Conservation (phyloP, 164 flowering plant genomes). For the Saururus chinensis region DNA sequence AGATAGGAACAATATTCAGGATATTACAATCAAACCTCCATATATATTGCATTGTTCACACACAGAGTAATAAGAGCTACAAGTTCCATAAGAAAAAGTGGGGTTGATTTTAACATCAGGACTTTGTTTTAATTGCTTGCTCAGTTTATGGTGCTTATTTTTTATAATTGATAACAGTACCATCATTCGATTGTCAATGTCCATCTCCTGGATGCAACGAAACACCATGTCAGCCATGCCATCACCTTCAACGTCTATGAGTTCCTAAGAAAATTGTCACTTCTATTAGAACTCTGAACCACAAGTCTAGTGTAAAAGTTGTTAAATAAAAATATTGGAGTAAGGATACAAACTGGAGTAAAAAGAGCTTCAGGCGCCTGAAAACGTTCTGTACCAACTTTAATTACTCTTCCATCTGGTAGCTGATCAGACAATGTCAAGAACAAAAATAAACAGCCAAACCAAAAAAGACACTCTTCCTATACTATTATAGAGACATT, state of each 20-base stretch:
- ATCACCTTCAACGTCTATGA: slow-evolving; percentile 98
- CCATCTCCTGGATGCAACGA: slow-evolving; percentile 98
- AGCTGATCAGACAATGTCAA: slow-evolving; percentile 37
- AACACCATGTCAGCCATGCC: slow-evolving; percentile 99
- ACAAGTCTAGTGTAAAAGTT: not conserved
- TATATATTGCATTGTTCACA: not conserved
- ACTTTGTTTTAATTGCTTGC: no score
- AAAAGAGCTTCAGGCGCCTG: slow-evolving; percentile 99
- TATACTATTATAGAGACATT: no score
- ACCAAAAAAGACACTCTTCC: not conserved
- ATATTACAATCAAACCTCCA: no score
- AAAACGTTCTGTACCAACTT: slow-evolving; percentile 95
- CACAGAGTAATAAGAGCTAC: not conserved
- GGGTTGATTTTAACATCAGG: no score
- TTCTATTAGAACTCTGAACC: not conserved
- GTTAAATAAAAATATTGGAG: not conserved
- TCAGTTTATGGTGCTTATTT: not conserved
- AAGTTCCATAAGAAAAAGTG: not conserved
- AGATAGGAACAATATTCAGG: no score
- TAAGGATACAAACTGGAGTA: slow-evolving; percentile 48
- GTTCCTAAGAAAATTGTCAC: slow-evolving; percentile 39
- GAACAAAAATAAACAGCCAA: not conserved
- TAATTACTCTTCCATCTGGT: slow-evolving; percentile 96
- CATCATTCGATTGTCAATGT: slow-evolving; percentile 96
- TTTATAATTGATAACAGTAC: slow-evolving; percentile 22